Conservation (phyloP, 2,329 filamentous ascomycete genomes). For the Colletotrichum falcatum region DNA sequence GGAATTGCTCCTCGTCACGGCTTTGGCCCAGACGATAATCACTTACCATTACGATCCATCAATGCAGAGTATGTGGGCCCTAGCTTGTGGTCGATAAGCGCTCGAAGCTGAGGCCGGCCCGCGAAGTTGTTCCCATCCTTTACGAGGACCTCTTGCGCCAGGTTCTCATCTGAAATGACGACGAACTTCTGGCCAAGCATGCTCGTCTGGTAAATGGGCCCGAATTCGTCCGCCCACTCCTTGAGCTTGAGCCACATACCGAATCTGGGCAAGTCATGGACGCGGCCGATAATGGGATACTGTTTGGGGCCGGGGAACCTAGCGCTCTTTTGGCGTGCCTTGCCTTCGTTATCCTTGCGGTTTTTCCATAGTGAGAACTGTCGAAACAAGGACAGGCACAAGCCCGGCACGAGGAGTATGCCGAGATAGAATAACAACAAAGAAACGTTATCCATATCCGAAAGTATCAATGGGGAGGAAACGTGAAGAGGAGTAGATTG, state of each 20-base stretch:
- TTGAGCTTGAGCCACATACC: conserved; percentile 64
- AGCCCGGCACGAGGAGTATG: conserved; percentile 53
- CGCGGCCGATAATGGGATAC: conserved; percentile 60
- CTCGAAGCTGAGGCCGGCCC: conserved; percentile 62
- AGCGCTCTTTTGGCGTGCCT: conserved; percentile 43
- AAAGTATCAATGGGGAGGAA: background rate
- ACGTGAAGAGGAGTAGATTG: too few species aligned
- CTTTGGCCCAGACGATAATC: background rate
- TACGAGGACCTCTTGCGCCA: conserved; percentile 61
- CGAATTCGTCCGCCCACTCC: conserved; percentile 57
- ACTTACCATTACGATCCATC: conserved; percentile 62
- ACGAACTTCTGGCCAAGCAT: conserved; percentile 55
- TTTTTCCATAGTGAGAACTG: conserved; percentile 51
- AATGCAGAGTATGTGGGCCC: conserved; percentile 61
- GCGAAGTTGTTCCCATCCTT: conserved; percentile 64
- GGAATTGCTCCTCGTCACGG: too few species aligned
- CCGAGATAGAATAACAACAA: conserved; percentile 59
- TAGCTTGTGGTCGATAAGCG: conserved; percentile 62
- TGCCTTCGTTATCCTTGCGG: background rate
- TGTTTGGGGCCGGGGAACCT: conserved; percentile 60
- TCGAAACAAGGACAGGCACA: conserved; percentile 56
- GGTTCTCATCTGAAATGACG: conserved; percentile 61
- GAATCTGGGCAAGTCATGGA: conserved; percentile 61
- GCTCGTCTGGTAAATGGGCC: conserved; percentile 58
- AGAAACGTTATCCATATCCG: conserved; percentile 53